phyloP scores from a whole-genome alignment of 345 rosid species.

The Sisymbrium irio region DNA sequence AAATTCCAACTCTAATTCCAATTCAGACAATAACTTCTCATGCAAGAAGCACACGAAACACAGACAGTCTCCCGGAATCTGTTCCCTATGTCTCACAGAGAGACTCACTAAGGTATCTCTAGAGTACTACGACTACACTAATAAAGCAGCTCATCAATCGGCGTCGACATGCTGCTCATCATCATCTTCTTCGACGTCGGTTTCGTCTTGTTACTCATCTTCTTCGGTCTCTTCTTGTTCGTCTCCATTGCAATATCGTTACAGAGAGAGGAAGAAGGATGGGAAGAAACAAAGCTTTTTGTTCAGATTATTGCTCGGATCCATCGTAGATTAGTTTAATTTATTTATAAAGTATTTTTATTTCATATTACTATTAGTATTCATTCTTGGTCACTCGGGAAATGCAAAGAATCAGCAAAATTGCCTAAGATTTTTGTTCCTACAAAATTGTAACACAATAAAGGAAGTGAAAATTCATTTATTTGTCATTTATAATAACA shows the following conservation, averaged over 20 bases:
- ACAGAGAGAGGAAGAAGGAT: constrained; percentile 27
- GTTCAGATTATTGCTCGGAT: constrained; percentile 35
- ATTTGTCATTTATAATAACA: not conserved
- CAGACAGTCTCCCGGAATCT: constrained; percentile 35
- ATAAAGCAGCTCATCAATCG: constrained; percentile 13
- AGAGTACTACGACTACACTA: constrained; percentile 21
- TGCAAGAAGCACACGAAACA: constrained; percentile 39
- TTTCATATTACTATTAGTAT: not conserved
- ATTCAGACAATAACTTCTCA: constrained; percentile 28
- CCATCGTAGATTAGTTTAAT: constrained; percentile 28
- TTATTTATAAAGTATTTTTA: not conserved
- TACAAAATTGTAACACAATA: not conserved
- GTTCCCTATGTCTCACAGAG: constrained; percentile 36
- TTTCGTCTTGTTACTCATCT: constrained; percentile 30
- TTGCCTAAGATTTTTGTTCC: not conserved
- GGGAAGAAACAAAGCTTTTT: constrained; percentile 30
- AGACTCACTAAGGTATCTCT: constrained; percentile 30
- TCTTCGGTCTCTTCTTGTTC: constrained; percentile 34
- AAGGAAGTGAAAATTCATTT: not conserved
- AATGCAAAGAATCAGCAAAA: not conserved
- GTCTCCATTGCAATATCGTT: constrained; percentile 32
- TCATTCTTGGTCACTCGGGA: not conserved
- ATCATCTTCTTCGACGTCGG: constrained; percentile 21
- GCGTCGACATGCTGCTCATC: constrained; percentile 14
- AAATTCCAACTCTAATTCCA: constrained; percentile 2